These are phyloP conservation scores for Cymodocea nodosa DNA, from an alignment of 116 monocot genomes.

Conservation along the genomic window DNA sequence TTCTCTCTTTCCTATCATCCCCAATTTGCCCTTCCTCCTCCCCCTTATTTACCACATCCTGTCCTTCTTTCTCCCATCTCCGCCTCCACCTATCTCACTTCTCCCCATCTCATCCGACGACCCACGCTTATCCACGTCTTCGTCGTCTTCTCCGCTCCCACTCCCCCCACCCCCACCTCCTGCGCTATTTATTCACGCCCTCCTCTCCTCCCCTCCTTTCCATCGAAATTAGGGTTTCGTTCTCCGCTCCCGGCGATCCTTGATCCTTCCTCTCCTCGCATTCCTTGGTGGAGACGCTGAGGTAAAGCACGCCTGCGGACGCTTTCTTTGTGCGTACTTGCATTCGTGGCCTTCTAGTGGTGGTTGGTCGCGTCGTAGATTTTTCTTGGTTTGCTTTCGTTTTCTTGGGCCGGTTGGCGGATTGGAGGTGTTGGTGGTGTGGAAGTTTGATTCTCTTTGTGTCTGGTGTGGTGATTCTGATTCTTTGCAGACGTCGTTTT, in stretches of 20 bases:
- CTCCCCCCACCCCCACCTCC: constrained; percentile 16
- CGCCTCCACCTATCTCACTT: constrained; percentile 3
- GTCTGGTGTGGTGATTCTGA: no score
- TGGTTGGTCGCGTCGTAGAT: not conserved
- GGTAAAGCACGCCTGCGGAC: not conserved
- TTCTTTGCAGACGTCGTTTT: not conserved
- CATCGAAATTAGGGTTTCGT: constrained; percentile 21
- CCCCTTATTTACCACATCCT: constrained; percentile 6
- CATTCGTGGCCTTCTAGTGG: not conserved
- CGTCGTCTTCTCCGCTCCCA: constrained; percentile 37
- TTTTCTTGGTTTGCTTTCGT: not conserved
- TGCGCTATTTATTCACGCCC: constrained; percentile 14
- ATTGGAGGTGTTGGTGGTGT: not conserved
- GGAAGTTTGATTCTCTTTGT: not conserved
- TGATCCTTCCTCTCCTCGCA: not conserved
- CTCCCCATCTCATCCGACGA: constrained; percentile 23
- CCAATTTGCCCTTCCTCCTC: constrained; percentile 11
- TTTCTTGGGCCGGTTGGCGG: constrained; percentile 13
- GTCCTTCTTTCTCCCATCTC: constrained; percentile 4
- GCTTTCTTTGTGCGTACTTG: no score
- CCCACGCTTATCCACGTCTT: constrained; percentile 34
- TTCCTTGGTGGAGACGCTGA: not conserved
- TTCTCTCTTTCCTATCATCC: not conserved
- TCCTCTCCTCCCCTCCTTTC: constrained; percentile 2
- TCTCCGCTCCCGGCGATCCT: no score